Conservation (phyloP, 352 stramenopile genomes). For the Globisporangium carolinianum region DNA sequence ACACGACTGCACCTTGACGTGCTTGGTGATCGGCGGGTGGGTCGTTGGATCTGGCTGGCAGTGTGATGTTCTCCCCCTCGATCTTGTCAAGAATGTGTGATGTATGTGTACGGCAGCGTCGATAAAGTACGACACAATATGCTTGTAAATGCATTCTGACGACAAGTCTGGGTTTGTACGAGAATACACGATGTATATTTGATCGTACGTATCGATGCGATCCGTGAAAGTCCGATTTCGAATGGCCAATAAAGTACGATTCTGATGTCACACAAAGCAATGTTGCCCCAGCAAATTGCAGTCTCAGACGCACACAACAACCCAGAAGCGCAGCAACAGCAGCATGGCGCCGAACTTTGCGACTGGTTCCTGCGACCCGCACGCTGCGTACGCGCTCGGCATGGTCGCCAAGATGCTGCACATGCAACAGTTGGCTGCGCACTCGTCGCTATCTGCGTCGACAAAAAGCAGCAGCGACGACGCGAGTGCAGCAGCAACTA, state of each 20-base stretch:
- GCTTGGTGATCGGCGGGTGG: neutral
- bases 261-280: too few species aligned
- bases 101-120: too few species aligned
- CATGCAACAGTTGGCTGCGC: neutral
- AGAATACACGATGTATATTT: too few species aligned
- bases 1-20: neutral
- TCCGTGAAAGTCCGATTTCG: neutral
- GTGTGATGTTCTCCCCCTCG: too few species aligned
- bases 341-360: conserved; percentile 11
- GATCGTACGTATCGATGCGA: neutral
- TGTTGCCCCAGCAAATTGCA: too few species aligned
- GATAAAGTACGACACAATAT: too few species aligned
- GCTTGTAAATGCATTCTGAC: too few species aligned
- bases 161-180: too few species aligned
- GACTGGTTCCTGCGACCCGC: conserved; percentile 11
- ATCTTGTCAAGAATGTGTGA: too few species aligned
- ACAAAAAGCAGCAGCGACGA: neutral
- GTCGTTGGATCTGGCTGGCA: neutral
- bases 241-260: neutral
- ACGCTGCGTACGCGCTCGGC: conserved; percentile 27
- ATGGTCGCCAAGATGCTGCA: conserved; percentile 21
- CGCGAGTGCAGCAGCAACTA: neutral
- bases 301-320: neutral
- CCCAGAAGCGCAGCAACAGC: neutral
- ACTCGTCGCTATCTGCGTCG: too few species aligned